Conservation (phyloP, 2,329 filamentous ascomycete species). For the Aspergillus neotritici region DNA sequence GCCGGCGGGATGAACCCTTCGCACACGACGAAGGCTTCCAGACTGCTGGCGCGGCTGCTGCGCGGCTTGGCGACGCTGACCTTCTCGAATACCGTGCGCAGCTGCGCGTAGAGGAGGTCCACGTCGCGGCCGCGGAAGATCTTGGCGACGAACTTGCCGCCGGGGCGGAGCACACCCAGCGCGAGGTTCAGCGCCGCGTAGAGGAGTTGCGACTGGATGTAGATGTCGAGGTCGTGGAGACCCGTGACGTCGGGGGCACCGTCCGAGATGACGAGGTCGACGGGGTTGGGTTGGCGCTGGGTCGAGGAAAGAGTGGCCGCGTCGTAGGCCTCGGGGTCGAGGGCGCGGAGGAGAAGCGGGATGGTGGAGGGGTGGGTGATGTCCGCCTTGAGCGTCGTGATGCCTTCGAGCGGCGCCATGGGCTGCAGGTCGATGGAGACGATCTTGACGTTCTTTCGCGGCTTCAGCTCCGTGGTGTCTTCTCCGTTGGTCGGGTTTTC, state of each 20-base stretch:
- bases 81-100: constrained; percentile 81
- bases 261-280: constrained; percentile 91
- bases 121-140: constrained; percentile 94
- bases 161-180: constrained; percentile 83
- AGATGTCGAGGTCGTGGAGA: constrained; percentile 94
- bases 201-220: constrained; percentile 91
- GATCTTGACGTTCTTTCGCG: constrained; percentile 75
- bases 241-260: constrained; percentile 96
- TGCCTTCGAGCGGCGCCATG: constrained; percentile 88
- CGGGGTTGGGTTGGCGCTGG: constrained; percentile 62
- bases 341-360: constrained; percentile 74
- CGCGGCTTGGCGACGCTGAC: constrained; percentile 91
- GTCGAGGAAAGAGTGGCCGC: constrained; percentile 28
- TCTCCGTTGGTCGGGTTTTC: constrained; percentile 26
- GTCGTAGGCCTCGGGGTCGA: constrained; percentile 65
- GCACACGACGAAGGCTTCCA: constrained; percentile 96
- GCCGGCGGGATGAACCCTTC: constrained; percentile 74
- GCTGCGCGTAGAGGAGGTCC: constrained; percentile 88
- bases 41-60: constrained; percentile 89
- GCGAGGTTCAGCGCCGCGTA: constrained; percentile 92
- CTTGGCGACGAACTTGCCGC: constrained; percentile 95
- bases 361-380: constrained; percentile 97
- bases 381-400: constrained; percentile 86
- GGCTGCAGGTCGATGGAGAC: constrained; percentile 94
- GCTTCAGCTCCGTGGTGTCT: constrained; percentile 35